Evolutionary conservation across 176 grass and related monocot genomes (phyloP).

Genomic region (Dactylis glomerata): DNA sequence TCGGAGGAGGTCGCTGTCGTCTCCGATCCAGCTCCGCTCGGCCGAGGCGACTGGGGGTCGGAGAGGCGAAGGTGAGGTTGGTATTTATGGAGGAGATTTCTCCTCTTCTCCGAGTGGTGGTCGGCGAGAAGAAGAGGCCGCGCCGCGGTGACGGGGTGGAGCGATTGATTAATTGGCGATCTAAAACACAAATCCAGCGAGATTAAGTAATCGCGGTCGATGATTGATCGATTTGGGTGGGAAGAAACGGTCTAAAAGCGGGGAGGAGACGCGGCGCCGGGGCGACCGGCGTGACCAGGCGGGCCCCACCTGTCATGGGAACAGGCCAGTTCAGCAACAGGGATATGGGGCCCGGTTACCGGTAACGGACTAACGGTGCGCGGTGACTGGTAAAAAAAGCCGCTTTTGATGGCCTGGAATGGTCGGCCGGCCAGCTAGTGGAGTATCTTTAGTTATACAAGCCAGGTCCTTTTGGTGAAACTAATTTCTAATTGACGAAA

Average conservation of each 20-base stretch:
- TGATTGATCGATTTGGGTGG: not conserved
- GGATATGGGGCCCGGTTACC: not conserved
- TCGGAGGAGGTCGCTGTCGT: not conserved
- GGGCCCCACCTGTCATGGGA: not conserved
- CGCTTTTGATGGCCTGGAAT: not conserved
- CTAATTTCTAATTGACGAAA: too few species aligned
- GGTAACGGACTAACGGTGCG: not conserved
- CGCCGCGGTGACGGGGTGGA: not conserved
- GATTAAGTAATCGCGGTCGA: not conserved
- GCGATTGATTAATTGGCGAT: not conserved
- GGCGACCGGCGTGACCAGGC: not conserved
- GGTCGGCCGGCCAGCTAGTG: not conserved
- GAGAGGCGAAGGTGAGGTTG: not conserved
- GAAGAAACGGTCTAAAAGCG: slow-evolving; percentile 12
- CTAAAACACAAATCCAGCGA: not conserved
- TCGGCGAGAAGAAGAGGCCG: not conserved
- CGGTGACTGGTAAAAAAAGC: not conserved
- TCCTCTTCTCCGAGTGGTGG: not conserved
- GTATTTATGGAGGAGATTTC: slow-evolving; percentile 5
- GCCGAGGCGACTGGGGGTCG: not conserved
- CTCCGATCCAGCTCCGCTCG: not conserved
- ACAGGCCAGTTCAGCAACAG: not conserved
- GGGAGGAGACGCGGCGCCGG: not conserved
- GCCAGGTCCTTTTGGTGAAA: too few species aligned
- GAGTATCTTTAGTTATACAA: too few species aligned